These are phyloP conservation scores for Boletus sp. DNA, from an alignment of 1,284 basidiomycete species.

Conservation along the genomic window DNA sequence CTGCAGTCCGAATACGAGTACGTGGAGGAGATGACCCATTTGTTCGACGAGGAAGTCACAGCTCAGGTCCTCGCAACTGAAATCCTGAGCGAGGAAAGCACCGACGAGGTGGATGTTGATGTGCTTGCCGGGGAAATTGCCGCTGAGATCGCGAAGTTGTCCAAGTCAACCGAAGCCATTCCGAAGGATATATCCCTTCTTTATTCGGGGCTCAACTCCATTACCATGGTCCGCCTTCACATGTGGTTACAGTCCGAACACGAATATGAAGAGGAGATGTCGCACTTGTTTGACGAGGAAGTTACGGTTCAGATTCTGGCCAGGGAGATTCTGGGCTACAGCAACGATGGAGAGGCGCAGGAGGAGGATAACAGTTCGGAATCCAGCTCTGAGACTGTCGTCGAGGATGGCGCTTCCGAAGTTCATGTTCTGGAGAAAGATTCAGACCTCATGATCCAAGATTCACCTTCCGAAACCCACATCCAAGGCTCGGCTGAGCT, in stretches of 20 bases:
- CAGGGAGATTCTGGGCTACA: constrained; percentile 16
- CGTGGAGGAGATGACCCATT: constrained; percentile 19
- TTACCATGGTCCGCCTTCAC: constrained; percentile 24
- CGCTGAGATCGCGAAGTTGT: constrained; percentile 16
- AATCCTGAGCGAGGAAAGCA: constrained; percentile 14
- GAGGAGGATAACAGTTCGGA: constrained; percentile 4
- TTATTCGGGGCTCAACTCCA: constrained; percentile 27
- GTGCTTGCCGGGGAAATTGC: constrained; percentile 16
- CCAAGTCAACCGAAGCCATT: constrained; percentile 17
- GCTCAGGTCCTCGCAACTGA: constrained; percentile 18
- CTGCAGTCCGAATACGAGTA: constrained; percentile 25
- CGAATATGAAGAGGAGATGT: constrained; percentile 23
- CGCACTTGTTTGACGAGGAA: constrained; percentile 23
- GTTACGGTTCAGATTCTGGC: constrained; percentile 19
- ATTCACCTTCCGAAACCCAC: background rate
- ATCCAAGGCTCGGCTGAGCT: background rate
- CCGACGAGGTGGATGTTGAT: constrained; percentile 7
- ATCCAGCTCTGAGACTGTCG: constrained; percentile 14
- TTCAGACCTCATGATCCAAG: background rate
- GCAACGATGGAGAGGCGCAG: background rate
- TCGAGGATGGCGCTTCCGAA: constrained; percentile 16
- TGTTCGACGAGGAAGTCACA: constrained; percentile 24
- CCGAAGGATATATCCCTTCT: constrained; percentile 20
- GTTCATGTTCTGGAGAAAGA: constrained; percentile 13
- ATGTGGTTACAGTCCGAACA: constrained; percentile 25